Percentiles rank a stretch among this genome's conserved stretches.
These are phyloP conservation scores for Penicillium sp. DNA, from an alignment of 2,329 filamentous ascomycete genomes.

Conservation along the genomic window DNA sequence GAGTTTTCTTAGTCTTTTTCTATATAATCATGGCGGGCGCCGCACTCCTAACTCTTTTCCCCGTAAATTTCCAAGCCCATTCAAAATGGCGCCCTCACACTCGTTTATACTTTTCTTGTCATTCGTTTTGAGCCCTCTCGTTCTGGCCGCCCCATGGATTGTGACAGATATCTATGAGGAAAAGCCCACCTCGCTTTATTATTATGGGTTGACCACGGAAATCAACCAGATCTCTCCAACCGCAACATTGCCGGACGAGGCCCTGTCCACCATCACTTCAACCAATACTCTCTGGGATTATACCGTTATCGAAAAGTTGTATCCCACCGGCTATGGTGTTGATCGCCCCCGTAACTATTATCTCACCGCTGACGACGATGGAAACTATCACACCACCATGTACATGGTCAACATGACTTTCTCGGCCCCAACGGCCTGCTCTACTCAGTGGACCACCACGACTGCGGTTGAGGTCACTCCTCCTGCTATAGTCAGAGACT, in stretches of 20 bases:
- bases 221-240: constrained; percentile 25
- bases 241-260: constrained; percentile 22
- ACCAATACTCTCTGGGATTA: constrained; percentile 15
- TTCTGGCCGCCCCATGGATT: constrained; percentile 32
- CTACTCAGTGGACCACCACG: constrained; percentile 29
- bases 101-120: constrained; percentile 26
- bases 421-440: constrained; percentile 30
- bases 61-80: neutral
- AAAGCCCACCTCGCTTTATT: constrained; percentile 10
- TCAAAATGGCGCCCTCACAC: constrained; percentile 25
- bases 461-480: constrained; percentile 22
- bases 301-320: constrained; percentile 30
- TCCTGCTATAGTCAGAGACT: constrained; percentile 13
- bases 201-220: constrained; percentile 8
- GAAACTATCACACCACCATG: constrained; percentile 15
- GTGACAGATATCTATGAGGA: constrained; percentile 30
- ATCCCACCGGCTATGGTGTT: constrained; percentile 26
- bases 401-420: constrained; percentile 31
- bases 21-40: constrained; percentile 2
- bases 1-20: neutral
- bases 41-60: neutral
- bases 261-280: constrained; percentile 28
- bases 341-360: constrained; percentile 1
- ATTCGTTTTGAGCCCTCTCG: constrained; percentile 22
- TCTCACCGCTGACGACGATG: constrained; percentile 1